Evolutionary conservation across 352 stramenopile species (phyloP).

Genomic region (Salisapilia sapeloensis): DNA sequence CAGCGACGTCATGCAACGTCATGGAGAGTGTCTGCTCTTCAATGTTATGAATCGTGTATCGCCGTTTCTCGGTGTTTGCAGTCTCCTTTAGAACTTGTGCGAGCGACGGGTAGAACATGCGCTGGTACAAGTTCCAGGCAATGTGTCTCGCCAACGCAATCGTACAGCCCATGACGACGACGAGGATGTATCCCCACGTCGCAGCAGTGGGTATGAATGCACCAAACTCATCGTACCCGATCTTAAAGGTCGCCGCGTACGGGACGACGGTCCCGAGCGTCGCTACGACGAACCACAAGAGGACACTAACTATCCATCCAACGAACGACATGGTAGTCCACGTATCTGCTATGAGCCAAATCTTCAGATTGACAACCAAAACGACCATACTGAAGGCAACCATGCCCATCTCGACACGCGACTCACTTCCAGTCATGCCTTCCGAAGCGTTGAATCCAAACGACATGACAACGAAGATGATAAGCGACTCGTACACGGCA

Average conservation of each 20-base stretch:
- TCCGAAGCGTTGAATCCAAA: conserved; percentile 61
- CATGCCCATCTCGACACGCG: conserved; percentile 70
- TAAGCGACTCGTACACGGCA: conserved; percentile 56
- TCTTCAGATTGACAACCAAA: conserved; percentile 90
- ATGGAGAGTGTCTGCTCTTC: conserved; percentile 63
- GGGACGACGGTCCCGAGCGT: conserved; percentile 27
- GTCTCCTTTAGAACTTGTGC: conserved; percentile 56
- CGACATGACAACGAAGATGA: conserved; percentile 69
- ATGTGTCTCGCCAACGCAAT: conserved; percentile 58
- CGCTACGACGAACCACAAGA: conserved; percentile 54
- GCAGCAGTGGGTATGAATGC: conserved; percentile 34
- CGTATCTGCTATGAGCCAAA: conserved; percentile 64
- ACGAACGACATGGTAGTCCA: conserved; percentile 47
- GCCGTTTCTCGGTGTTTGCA: conserved; percentile 18
- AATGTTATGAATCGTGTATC: conserved; percentile 53
- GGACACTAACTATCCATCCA: conserved; percentile 43
- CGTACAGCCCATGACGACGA: conserved; percentile 46
- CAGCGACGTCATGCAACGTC: conserved; percentile 51
- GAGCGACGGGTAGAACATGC: conserved; percentile 50
- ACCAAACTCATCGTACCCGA: conserved; percentile 68
- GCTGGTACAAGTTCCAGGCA: conserved; percentile 66
- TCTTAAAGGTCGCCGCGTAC: conserved; percentile 46
- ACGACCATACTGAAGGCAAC: conserved; percentile 85
- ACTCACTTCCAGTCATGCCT: conserved; percentile 33
- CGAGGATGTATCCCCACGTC: conserved; percentile 37